Percentiles rank a stretch among this genome's conserved stretches.
Conservation (phyloP, 2,329 filamentous ascomycete genomes). For the Cladophialophora bantiana region DNA sequence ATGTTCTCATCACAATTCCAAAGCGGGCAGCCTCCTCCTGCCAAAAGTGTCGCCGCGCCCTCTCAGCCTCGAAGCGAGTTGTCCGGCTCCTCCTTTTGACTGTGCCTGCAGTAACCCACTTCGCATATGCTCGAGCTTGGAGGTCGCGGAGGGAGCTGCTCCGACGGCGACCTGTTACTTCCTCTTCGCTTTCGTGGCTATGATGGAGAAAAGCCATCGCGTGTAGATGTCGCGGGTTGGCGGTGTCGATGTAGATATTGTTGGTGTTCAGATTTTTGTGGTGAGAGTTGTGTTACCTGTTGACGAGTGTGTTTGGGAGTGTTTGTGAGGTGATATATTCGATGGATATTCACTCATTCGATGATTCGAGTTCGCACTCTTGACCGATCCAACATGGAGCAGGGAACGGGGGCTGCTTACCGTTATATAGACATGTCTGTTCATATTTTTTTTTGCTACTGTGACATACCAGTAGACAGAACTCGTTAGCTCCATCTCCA, state of each 20-base stretch:
- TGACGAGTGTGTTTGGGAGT: background rate
- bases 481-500: background rate
- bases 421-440: background rate
- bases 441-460: background rate
- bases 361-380: background rate
- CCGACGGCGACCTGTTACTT: constrained; percentile 10
- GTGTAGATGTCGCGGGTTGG: background rate
- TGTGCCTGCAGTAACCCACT: constrained; percentile 16
- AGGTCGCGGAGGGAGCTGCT: constrained; percentile 27
- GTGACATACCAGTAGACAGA: background rate
- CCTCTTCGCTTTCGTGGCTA: constrained; percentile 18
- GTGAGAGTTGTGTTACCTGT: background rate
- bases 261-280: background rate
- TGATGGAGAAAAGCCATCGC: constrained; percentile 25
- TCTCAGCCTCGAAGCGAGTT: constrained; percentile 22
- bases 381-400: background rate
- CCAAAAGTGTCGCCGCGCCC: constrained; percentile 21
- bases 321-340: background rate
- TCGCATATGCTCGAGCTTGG: constrained; percentile 26
- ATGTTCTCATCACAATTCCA: constrained; percentile 11
- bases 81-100: background rate
- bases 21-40: constrained; percentile 12
- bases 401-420: background rate
- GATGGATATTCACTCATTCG: background rate
- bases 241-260: background rate